A percentile compares a stretch with the other conserved stretches of the same genome.
phyloP scores from a whole-genome alignment of 331 rosid species.

The Quercus phellos region DNA sequence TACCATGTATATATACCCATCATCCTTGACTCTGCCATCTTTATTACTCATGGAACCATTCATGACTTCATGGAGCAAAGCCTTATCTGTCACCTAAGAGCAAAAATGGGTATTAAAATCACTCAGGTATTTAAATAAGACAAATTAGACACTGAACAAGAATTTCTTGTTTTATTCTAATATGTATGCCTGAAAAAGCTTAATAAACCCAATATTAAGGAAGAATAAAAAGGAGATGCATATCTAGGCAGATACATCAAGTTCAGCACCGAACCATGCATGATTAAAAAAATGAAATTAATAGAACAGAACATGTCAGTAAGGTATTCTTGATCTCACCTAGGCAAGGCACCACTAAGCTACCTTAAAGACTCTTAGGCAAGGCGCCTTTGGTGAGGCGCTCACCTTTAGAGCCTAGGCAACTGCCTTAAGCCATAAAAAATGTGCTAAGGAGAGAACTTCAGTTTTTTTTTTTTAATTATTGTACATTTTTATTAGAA shows the following conservation, averaged over 20 bases:
- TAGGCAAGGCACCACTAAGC: no score
- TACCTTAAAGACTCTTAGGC: no score
- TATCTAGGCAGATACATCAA: not conserved
- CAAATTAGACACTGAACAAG: not conserved
- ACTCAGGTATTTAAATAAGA: slow-evolving; percentile 9
- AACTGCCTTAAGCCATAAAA: no score
- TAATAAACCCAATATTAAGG: not conserved
- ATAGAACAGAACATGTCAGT: not conserved
- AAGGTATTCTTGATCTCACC: not conserved
- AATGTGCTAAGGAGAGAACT: no score
- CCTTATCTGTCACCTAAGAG: slow-evolving; percentile 84
- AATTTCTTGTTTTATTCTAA: not conserved
- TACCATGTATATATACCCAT: slow-evolving; percentile 92
- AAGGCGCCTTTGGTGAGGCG: no score
- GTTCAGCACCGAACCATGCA: not conserved
- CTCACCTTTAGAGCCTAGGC: no score
- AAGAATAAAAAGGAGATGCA: not conserved
- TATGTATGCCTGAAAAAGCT: not conserved
- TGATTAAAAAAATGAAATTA: not conserved
- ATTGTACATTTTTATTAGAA: no score
- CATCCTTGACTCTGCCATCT: slow-evolving; percentile 92
- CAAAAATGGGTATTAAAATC: slow-evolving; percentile 1
- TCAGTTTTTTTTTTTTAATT: no score
- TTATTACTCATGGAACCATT: slow-evolving; percentile 66
- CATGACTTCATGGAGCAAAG: slow-evolving; percentile 74